These are phyloP conservation scores for Rubia peregrina DNA, from an alignment of 305 asterid genomes.

Conservation along the genomic window DNA sequence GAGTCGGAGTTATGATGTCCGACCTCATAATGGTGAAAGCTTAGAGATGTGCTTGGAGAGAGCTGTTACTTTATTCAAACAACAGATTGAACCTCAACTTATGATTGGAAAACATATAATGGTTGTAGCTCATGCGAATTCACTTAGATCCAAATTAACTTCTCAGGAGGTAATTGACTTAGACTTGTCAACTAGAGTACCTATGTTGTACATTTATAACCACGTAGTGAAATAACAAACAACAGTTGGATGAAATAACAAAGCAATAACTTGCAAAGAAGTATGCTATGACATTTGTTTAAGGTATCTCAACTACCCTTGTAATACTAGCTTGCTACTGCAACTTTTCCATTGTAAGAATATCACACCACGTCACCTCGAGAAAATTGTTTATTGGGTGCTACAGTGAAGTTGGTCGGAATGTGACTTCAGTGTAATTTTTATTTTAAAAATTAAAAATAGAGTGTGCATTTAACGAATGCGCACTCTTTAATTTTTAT, in stretches of 20 bases:
- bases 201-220: no score
- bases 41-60: constrained; percentile 84
- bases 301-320: neutral
- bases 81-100: constrained; percentile 77
- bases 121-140: constrained; percentile 92
- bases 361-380: neutral
- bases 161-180: no score
- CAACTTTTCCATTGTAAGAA: constrained; percentile 2
- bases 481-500: no score
- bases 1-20: constrained; percentile 84
- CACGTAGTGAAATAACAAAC: constrained; percentile 17
- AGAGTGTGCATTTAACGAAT: no score
- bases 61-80: neutral
- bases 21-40: constrained; percentile 90
- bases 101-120: constrained; percentile 57
- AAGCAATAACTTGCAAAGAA: neutral
- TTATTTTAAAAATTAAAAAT: no score
- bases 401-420: no score
- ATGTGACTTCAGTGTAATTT: no score
- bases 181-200: no score
- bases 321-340: neutral
- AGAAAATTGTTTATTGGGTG: no score
- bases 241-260: constrained; percentile 33
- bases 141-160: constrained; percentile 51
- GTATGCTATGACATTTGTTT: neutral